A percentile compares a stretch with the other conserved stretches of the same genome.
These are phyloP conservation scores for Clitopilus hobsonii DNA, from an alignment of 768 basidiomycete species.

Conservation along the genomic window DNA sequence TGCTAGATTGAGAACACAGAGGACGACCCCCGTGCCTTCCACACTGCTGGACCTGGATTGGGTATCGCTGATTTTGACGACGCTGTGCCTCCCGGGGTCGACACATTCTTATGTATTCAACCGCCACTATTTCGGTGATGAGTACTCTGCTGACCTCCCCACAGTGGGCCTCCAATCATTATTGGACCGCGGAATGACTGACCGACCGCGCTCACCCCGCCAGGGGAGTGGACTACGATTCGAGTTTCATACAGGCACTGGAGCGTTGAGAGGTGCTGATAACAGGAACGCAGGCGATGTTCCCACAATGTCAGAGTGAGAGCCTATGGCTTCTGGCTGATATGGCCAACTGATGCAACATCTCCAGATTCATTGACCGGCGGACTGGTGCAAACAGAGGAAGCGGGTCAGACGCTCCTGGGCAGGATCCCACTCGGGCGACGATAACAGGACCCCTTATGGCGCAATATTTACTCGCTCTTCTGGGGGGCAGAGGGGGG, in stretches of 20 bases:
- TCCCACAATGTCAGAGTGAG: slow-evolving; percentile 54
- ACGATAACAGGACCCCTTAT: slow-evolving; percentile 57
- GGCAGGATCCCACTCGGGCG: not conserved
- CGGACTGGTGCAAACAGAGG: slow-evolving; percentile 21
- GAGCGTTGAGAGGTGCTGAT: not conserved
- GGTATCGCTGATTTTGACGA: slow-evolving; percentile 17
- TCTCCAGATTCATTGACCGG: slow-evolving; percentile 33
- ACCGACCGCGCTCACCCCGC: slow-evolving; percentile 4
- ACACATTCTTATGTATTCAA: slow-evolving; percentile 45
- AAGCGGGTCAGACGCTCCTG: slow-evolving; percentile 17
- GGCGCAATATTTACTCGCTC: slow-evolving; percentile 67
- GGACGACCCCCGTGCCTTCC: slow-evolving; percentile 74
- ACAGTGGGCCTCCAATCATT: slow-evolving; percentile 31
- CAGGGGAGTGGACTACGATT: slow-evolving; percentile 7
- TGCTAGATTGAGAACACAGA: slow-evolving; percentile 66
- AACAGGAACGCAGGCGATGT: slow-evolving; percentile 16
- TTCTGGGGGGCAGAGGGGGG: slow-evolving; percentile 50
- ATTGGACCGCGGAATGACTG: slow-evolving; percentile 23
- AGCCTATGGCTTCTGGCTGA: not conserved
- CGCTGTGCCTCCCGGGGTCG: slow-evolving; percentile 31
- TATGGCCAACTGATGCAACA: slow-evolving; percentile 2
- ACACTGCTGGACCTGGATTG: slow-evolving; percentile 24
- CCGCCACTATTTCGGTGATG: no score
- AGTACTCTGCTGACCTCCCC: slow-evolving; percentile 1
- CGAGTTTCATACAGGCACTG: not conserved